Conservation (phyloP, 2,329 filamentous ascomycete species). For the Trichoderma endophyticum region DNA sequence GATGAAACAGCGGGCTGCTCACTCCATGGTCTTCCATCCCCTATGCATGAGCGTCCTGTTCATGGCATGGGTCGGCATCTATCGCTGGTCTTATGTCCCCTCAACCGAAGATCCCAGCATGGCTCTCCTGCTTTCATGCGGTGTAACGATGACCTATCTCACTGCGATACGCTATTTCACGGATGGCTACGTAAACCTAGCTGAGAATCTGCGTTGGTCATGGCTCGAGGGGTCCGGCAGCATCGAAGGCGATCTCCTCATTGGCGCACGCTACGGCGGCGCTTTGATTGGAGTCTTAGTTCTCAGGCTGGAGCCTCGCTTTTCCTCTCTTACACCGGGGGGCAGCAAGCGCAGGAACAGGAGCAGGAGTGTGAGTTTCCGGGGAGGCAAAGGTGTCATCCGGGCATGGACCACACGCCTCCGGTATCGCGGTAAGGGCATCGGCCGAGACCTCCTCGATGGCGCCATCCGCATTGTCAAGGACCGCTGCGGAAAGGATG, state of each 20-base stretch:
- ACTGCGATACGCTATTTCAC: conserved; percentile 59
- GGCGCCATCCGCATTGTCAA: conserved; percentile 67
- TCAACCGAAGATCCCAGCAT: conserved; percentile 49
- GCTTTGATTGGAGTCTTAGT: conserved; percentile 70
- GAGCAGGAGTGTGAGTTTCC: conserved; percentile 40
- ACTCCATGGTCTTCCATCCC: conserved; percentile 62
- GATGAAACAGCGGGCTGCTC: conserved; percentile 67
- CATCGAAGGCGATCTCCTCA: conserved; percentile 52
- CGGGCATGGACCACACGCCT: conserved; percentile 78
- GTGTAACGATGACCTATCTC: conserved; percentile 62
- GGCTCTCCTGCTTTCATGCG: conserved; percentile 55
- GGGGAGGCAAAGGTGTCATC: conserved; percentile 66
- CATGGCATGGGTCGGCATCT: conserved; percentile 41
- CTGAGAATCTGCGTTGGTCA: conserved; percentile 58
- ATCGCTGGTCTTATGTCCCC: conserved; percentile 46
- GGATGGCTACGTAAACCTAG: conserved; percentile 59
- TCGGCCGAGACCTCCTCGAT: conserved; percentile 69
- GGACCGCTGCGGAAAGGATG: conserved; percentile 65
- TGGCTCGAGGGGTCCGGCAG: conserved; percentile 52
- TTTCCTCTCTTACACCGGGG: conserved; percentile 21
- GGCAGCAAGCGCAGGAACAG: conserved; percentile 38
- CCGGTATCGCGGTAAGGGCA: conserved; percentile 65
- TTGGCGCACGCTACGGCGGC: conserved; percentile 65
- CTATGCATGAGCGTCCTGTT: conserved; percentile 49
- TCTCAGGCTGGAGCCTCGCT: conserved; percentile 57